phyloP scores from a whole-genome alignment of 2,329 filamentous ascomycete genomes.

The Beauveria australis region DNA sequence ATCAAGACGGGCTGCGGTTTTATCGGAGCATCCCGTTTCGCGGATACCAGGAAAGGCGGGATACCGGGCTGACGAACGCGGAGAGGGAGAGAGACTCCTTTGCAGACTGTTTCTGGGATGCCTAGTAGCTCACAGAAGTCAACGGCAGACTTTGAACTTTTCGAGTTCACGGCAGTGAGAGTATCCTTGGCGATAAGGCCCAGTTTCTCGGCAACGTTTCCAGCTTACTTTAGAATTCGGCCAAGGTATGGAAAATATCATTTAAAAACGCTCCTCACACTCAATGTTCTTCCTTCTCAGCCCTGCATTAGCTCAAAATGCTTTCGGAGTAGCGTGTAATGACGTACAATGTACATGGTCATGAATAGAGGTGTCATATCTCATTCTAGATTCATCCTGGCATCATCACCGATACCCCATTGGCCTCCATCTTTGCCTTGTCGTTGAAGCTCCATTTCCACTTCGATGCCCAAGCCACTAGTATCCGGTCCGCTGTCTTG shows the following conservation, averaged over 20 bases:
- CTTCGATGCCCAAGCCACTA: constrained; percentile 32
- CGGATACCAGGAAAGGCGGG: not conserved
- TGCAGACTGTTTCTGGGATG: not conserved
- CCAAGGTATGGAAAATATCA: not conserved
- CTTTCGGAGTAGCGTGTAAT: not conserved
- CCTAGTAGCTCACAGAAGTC: not conserved
- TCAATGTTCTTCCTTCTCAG: not conserved
- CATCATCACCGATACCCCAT: constrained; percentile 79
- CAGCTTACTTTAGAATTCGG: not conserved
- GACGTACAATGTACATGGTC: constrained; percentile 3
- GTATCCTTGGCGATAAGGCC: not conserved
- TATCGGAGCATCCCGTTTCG: not conserved
- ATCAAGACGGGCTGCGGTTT: not conserved
- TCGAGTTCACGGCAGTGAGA: not conserved
- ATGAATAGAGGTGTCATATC: constrained; percentile 12
- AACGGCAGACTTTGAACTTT: not conserved
- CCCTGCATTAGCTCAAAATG: not conserved
- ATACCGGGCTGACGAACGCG: not conserved
- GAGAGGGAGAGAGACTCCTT: not conserved
- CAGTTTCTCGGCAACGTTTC: not conserved
- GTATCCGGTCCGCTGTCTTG: constrained; percentile 36
- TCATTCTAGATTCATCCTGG: constrained; percentile 72
- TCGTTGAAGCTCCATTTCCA: constrained; percentile 46
- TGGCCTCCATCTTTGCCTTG: constrained; percentile 47
- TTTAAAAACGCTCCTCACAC: not conserved